Evolutionary conservation across 1,139 yeast species (phyloP).

Genomic region (Sugiyamaella grinbergsii): DNA sequence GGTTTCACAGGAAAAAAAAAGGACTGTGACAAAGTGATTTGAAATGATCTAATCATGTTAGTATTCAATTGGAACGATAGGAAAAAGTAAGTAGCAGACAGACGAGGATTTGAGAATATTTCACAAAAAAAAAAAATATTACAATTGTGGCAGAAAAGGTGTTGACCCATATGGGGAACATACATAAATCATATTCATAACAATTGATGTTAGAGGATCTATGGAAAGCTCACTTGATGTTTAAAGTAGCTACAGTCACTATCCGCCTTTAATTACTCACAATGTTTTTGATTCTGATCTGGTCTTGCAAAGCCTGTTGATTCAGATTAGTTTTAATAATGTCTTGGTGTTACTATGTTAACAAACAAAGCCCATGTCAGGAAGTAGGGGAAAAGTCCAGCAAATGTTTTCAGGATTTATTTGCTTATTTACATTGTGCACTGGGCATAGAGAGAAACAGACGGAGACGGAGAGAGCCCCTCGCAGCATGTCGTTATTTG

Average conservation of each 20-base stretch:
- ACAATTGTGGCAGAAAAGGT: constrained; percentile 1
- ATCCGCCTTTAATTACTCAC: constrained; percentile 1
- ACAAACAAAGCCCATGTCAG: too few relatives aligned
- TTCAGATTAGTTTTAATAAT: constrained; percentile 3
- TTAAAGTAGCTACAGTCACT: too few relatives aligned
- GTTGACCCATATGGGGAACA: neutral
- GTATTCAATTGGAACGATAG: constrained; percentile 6
- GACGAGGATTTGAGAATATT: neutral
- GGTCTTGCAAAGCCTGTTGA: neutral
- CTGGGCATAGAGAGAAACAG: neutral
- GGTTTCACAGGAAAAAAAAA: constrained; percentile 9
- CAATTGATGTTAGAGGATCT: too few relatives aligned
- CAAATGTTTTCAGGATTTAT: constrained; percentile 8
- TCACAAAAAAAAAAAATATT: constrained; percentile 1
- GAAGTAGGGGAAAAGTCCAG: neutral
- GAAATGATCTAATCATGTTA: constrained; percentile 13
- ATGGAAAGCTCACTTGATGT: too few relatives aligned
- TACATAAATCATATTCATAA: neutral
- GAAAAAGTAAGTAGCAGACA: constrained; percentile 9
- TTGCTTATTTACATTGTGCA: constrained; percentile 11
- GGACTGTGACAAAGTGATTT: neutral
- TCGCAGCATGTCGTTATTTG: too few relatives aligned
- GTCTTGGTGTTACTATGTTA: constrained; percentile 13
- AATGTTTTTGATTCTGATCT: neutral
- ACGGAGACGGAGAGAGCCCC: too few relatives aligned